Evolutionary conservation across 2,329 filamentous ascomycete genomes (phyloP), one percentile per base, ranked within the genome.

Genomic region (Botryotinia globosa): DNA sequence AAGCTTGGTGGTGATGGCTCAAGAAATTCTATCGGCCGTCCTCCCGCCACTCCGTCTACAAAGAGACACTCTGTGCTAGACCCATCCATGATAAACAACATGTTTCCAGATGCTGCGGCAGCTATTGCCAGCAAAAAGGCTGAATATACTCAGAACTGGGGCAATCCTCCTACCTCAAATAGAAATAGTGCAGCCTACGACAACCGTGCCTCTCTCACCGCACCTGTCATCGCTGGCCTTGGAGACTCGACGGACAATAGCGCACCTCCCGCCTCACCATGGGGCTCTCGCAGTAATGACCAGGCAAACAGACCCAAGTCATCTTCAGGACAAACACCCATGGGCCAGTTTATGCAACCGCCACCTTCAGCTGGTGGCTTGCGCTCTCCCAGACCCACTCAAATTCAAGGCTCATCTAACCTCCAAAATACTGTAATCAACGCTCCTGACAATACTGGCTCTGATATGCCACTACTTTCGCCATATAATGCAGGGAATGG

Each of bases 101-200:
- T 99, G 96, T 99, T 99, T 82, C 96, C 96, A 10, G 96, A 99
- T 84, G 96, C 96, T 62, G 96, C 96, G 22, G 95, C 95, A 59
- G 96, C 96, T n/a, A 98, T 99, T 82, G 95, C 95, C 39, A 97
- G 96, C 74, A 95, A 99, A 83, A 98, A 98, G 85, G 95, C 94
- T 73, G 97, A 98, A 82, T 98, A 97, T 81, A 97, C 94, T 29
- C 94, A 98, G 82, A 93, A 97, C 81, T 97, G 94, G 6, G 96
- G 95, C 74, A 94, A 94, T 76, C 91, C 91, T 34, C 94, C 94
- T 5, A 89, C 93, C 0, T 98, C 96, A 34, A 97, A 97, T 85
- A 90, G 96, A 74, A 98, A 98, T 84, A 98, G 95, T 82, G 87
- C 90, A 75, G 89, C 91, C 32, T 88, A 94, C 72, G 94, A 94